Evolutionary conservation across 2,329 filamentous ascomycete genomes (phyloP), one percentile per base, ranked within the genome.

Genomic region (Tolypocladium tropicale): DNA sequence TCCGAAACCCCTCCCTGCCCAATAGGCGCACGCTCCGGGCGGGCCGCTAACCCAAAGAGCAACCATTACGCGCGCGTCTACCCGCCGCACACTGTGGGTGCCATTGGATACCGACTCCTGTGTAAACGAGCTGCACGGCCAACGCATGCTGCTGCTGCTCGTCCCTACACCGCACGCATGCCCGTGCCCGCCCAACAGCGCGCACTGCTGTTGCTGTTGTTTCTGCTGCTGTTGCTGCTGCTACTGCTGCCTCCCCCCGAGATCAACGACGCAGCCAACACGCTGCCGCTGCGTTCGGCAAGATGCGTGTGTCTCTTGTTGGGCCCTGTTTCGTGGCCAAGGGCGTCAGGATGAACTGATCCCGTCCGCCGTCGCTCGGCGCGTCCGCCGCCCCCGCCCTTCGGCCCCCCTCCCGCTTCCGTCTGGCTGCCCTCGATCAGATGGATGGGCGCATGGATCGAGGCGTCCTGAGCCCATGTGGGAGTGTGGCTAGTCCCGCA

Each of bases 41-140:
- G 30, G 12, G 25, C 46, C 57, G 32, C 61, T 56, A 60, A 56
- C 16, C 63, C 6, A 62, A 60, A 23, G 6, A 57, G 63, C n/a
- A 53, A 56, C 56, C 59, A 56, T 32, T 59, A 61, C 63, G 65
- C 66, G 67, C 67, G 67, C 67, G 67, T 69, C 59, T 68, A 66
- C 57, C 53, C 56, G 55, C 57, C 56, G 56, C 57, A 54, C 57
- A 52, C 55, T 53, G 58, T 52, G 39, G n/a, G 55, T 61, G 56
- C 55, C 52, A 69, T 69, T 69, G 67, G 67, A 58, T 63, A 67
- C 64, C 64, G 64, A 61, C 55, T 61, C 57, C 60, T 58, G 59
- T 59, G 58, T 61, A 68, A 65, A 63, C 66, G 67, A 68, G 61
- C 57, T 59, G 62, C 58, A 61, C 55, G 61, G 65, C 66, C 67